Conservation (phyloP, 2,329 filamentous ascomycete genomes). For the Penicillium sp. region DNA sequence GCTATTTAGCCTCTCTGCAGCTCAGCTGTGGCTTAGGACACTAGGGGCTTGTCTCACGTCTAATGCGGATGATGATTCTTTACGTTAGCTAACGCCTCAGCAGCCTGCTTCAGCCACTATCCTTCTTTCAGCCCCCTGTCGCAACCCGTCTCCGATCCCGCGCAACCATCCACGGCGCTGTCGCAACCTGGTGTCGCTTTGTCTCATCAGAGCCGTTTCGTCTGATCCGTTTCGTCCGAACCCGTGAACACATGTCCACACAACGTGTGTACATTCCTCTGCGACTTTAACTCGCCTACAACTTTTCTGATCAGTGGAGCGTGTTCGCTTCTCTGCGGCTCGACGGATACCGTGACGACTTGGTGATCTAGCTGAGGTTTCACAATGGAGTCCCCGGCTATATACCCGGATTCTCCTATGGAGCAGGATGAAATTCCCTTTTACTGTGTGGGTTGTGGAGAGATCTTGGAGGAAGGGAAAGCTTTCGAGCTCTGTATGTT, state of each 20-base stretch:
- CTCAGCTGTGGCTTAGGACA: constrained; percentile 5
- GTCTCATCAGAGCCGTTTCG: too few relatives aligned
- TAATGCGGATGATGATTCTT: constrained; percentile 7
- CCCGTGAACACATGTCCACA: constrained; percentile 9
- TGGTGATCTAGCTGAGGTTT: neutral
- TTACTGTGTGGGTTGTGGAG: constrained; percentile 88
- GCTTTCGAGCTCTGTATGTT: constrained; percentile 87
- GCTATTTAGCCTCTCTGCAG: constrained; percentile 4
- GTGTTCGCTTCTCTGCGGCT: neutral
- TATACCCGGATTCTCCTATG: constrained; percentile 57
- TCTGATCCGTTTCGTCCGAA: neutral
- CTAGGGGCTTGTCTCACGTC: constrained; percentile 16
- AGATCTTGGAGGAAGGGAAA: constrained; percentile 98
- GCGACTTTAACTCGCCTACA: neutral
- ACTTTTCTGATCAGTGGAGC: neutral
- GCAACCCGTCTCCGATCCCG: constrained; percentile 18
- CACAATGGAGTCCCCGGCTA: constrained; percentile 52
- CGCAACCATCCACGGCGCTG: constrained; percentile 4
- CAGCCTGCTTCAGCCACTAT: constrained; percentile 16
- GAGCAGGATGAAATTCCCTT: constrained; percentile 75
- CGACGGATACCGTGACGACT: neutral
- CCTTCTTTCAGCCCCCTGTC: constrained; percentile 19
- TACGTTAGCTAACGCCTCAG: constrained; percentile 15
- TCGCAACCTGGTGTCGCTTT: neutral
- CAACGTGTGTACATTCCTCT: constrained; percentile 5